Evolutionary conservation across 2,329 filamentous ascomycete genomes (phyloP).

Genomic region (Xylariomycetidae sp.): DNA sequence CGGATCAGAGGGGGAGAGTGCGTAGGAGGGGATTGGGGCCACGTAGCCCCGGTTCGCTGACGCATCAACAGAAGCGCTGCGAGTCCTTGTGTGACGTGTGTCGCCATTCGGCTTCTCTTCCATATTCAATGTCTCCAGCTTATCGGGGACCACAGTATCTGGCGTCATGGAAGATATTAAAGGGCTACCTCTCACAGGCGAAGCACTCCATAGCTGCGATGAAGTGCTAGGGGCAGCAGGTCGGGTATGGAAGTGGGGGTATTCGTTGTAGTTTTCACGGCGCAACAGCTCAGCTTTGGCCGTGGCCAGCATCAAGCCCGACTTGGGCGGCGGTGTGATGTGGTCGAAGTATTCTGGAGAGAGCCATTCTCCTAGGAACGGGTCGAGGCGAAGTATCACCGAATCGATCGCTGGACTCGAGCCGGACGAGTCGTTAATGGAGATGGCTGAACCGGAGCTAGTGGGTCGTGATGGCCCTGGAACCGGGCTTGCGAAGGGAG

Average conservation of each 20-base stretch:
- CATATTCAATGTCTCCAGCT: constrained; percentile 14
- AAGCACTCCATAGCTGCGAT: constrained; percentile 34
- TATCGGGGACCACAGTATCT: constrained; percentile 7
- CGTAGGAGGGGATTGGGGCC: constrained; percentile 74
- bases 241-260: constrained; percentile 33
- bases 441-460: constrained; percentile 12
- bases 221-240: constrained; percentile 16
- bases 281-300: constrained; percentile 84
- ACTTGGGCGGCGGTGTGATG: constrained; percentile 82
- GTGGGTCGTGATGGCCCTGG: constrained; percentile 13
- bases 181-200: constrained; percentile 14
- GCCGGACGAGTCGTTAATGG: constrained; percentile 15
- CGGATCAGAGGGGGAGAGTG: constrained; percentile 69
- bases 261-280: constrained; percentile 59
- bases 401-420: constrained; percentile 36
- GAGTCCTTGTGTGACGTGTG: not conserved
- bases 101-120: constrained; percentile 7
- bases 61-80: constrained; percentile 5
- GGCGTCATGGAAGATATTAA: constrained; percentile 16
- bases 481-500: constrained; percentile 12
- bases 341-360: constrained; percentile 88
- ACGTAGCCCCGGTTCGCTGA: constrained; percentile 48
- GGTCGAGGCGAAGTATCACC: constrained; percentile 72
- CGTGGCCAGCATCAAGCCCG: constrained; percentile 77
- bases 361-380: constrained; percentile 93